Percentiles rank a stretch among this genome's conserved stretches.
phyloP scores from a whole-genome alignment of 805 yeast genomes.

The Barnettozyma botsteinii region DNA sequence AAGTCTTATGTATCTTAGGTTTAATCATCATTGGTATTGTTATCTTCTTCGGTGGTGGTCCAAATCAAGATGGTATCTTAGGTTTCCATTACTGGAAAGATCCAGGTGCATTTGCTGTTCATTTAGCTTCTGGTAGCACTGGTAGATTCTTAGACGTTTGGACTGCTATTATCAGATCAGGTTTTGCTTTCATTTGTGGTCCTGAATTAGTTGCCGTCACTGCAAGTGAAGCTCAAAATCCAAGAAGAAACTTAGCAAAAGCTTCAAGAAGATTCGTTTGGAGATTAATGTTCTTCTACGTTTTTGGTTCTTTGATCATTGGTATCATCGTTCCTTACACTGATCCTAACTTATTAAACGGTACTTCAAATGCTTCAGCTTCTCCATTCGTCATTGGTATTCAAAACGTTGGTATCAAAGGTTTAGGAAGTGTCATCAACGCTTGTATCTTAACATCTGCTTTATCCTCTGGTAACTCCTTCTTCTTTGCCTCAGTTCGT shows the following conservation, averaged over 20 bases:
- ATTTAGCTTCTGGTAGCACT: slow-evolving; percentile 37
- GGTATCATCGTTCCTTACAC: slow-evolving; percentile 60
- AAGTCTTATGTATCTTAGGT: slow-evolving; percentile 65
- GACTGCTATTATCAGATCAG: slow-evolving; percentile 62
- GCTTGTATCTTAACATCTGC: slow-evolving; percentile 51
- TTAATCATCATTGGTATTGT: slow-evolving; percentile 67
- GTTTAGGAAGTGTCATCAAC: slow-evolving; percentile 45
- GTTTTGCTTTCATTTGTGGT: slow-evolving; percentile 70
- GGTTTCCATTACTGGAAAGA: slow-evolving; percentile 52
- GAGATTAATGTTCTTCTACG: slow-evolving; percentile 55
- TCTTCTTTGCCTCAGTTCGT: slow-evolving; percentile 56
- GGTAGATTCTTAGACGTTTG: slow-evolving; percentile 72
- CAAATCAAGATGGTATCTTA: slow-evolving; percentile 56
- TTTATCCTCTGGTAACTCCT: slow-evolving; percentile 50
- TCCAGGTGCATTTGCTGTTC: slow-evolving; percentile 40
- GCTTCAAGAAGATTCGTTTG: slow-evolving; percentile 71
- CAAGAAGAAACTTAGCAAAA: slow-evolving; percentile 63
- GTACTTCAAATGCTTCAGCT: slow-evolving; percentile 39
- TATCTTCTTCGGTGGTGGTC: slow-evolving; percentile 86
- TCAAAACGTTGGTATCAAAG: slow-evolving; percentile 45
- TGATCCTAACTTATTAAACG: slow-evolving; percentile 51
- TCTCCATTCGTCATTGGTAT: slow-evolving; percentile 56
- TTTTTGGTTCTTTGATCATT: slow-evolving; percentile 60
- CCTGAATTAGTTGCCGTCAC: slow-evolving; percentile 82
- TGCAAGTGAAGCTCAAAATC: slow-evolving; percentile 71